Evolutionary conservation across 108 stramenopile species (phyloP).

Genomic region (Skeletonema menzelii): DNA sequence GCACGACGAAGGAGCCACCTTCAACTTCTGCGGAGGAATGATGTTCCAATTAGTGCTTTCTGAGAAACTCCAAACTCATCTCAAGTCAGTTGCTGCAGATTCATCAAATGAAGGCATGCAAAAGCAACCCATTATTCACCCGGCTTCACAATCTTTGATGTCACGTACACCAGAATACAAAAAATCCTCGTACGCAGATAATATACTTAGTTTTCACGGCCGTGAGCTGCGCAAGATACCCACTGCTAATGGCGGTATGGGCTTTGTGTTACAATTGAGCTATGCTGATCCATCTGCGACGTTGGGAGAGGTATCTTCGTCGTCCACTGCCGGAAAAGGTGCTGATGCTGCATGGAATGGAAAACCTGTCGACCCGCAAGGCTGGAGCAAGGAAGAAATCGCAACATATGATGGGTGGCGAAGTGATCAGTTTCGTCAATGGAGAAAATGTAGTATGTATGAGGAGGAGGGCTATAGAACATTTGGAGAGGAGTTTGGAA

Average conservation of each 20-base stretch:
- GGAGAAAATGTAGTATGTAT: constrained; percentile 57
- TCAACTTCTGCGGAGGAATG: constrained; percentile 85
- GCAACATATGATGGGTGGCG: constrained; percentile 80
- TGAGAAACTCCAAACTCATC: constrained; percentile 54
- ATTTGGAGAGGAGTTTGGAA: constrained; percentile 60
- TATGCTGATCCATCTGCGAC: constrained; percentile 35
- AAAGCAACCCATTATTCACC: constrained; percentile 45
- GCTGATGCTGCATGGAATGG: constrained; percentile 34
- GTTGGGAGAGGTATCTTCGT: background rate
- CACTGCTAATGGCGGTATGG: constrained; percentile 72
- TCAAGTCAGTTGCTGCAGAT: constrained; percentile 28
- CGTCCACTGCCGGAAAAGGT: constrained; percentile 1
- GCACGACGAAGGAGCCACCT: constrained; percentile 60
- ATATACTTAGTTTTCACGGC: constrained; percentile 66
- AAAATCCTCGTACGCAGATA: constrained; percentile 59
- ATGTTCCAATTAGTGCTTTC: constrained; percentile 76
- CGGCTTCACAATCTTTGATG: constrained; percentile 54
- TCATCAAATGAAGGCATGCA: background rate
- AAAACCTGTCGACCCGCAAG: constrained; percentile 61
- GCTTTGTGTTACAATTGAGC: constrained; percentile 74
- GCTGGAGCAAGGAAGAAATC: constrained; percentile 68
- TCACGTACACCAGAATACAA: constrained; percentile 50
- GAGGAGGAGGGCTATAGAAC: constrained; percentile 61
- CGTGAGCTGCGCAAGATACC: constrained; percentile 75
- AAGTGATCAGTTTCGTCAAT: constrained; percentile 66